Evolutionary conservation across 441 rosid species (phyloP).

Genomic region (Populus hybrid): DNA sequence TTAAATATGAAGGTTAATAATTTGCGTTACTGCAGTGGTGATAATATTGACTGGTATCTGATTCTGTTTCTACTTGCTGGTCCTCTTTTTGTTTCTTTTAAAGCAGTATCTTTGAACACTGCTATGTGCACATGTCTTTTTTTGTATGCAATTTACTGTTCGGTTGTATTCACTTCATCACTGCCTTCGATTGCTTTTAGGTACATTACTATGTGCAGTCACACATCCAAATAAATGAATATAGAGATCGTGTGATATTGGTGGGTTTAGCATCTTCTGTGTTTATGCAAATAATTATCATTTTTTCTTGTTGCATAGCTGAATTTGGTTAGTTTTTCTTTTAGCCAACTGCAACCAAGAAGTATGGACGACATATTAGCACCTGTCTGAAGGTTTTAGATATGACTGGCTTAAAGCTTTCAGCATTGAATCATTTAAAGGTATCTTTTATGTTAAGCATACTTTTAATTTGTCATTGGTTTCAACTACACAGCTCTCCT

Average conservation of each 20-base stretch:
- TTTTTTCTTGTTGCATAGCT: constrained; percentile 13
- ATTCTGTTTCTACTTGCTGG: not conserved
- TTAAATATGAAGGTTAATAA: not conserved
- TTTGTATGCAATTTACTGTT: not conserved
- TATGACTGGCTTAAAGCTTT: constrained; percentile 87
- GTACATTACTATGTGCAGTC: constrained; percentile 86
- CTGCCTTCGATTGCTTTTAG: constrained; percentile 30
- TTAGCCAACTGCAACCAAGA: constrained; percentile 80
- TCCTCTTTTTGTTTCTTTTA: too few relatives aligned
- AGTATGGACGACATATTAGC: constrained; percentile 69
- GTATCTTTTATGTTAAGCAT: constrained; percentile 23
- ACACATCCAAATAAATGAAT: constrained; percentile 95
- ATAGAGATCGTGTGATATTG: constrained; percentile 77
- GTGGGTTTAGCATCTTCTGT: constrained; percentile 41
- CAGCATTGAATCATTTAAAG: constrained; percentile 86
- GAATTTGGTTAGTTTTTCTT: constrained; percentile 21
- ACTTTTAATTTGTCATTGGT: not conserved
- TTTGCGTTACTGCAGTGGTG: not conserved
- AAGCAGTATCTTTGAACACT: not conserved
- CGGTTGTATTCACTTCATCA: not conserved
- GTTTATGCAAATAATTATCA: not conserved
- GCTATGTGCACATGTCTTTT: not conserved
- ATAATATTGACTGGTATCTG: not conserved
- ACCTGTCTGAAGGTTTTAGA: constrained; percentile 86
- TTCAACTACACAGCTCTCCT: too few relatives aligned